Conservation (phyloP, 495 filamentous ascomycete species). For the Pyronema domesticum region DNA sequence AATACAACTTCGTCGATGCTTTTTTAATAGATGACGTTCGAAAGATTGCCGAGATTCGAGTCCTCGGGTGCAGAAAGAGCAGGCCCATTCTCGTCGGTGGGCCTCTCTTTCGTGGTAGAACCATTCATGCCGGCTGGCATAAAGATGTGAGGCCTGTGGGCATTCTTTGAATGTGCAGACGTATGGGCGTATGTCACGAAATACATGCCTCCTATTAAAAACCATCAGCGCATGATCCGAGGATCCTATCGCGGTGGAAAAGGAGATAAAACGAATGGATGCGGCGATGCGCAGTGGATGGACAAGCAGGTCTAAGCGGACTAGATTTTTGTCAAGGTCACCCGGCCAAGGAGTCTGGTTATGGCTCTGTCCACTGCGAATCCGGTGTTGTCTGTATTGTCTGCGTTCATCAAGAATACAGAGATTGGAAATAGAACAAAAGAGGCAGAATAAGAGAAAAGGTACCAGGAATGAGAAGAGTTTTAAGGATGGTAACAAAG, state of each 20-base stretch:
- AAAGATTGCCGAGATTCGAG: conserved; percentile 1
- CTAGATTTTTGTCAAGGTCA: too few species aligned
- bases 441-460: too few species aligned
- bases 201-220: conserved; percentile 18
- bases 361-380: conserved; percentile 6
- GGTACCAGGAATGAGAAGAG: too few species aligned
- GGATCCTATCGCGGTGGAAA: background rate
- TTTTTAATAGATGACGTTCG: conserved; percentile 4
- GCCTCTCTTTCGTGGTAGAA: conserved; percentile 13
- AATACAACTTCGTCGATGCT: background rate
- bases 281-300: too few species aligned
- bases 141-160: conserved; percentile 7
- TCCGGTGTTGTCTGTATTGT: conserved; percentile 5
- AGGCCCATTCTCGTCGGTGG: conserved; percentile 18
- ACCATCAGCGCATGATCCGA: conserved; percentile 3
- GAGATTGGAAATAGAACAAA: too few species aligned
- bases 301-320: too few species aligned
- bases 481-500: too few species aligned
- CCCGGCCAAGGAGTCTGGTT: too few species aligned
- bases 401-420: too few species aligned
- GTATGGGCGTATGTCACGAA: conserved; percentile 20
- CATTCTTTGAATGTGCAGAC: conserved; percentile 20
- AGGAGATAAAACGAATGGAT: conserved; percentile 8
- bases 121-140: conserved; percentile 19
- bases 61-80: too few species aligned